These are phyloP conservation scores for Leccinum imitatum DNA, from an alignment of 768 basidiomycete species.

Conservation along the genomic window DNA sequence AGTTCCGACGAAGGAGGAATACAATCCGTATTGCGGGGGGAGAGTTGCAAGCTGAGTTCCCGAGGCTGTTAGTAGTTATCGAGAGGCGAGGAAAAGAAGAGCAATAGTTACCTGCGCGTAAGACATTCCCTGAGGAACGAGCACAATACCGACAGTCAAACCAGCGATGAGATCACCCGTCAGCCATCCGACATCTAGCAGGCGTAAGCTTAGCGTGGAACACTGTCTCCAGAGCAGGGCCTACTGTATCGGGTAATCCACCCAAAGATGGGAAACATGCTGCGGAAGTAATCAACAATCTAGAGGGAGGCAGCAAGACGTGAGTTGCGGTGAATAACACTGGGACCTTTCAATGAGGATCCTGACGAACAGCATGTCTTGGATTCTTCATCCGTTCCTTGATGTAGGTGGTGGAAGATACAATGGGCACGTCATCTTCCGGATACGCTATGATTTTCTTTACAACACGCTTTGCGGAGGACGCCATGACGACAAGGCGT, in stretches of 20 bases:
- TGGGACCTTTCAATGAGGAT: background rate
- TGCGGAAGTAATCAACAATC: background rate
- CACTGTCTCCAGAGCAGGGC: background rate
- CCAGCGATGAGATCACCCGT: background rate
- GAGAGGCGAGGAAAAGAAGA: background rate
- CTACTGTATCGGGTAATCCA: background rate
- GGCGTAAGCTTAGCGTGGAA: background rate
- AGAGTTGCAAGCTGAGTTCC: background rate
- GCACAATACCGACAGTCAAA: background rate
- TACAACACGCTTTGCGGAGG: background rate
- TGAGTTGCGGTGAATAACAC: background rate
- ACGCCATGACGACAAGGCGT: background rate
- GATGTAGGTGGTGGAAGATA: background rate
- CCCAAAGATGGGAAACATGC: background rate
- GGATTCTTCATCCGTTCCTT: background rate
- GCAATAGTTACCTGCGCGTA: background rate
- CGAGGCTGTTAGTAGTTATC: background rate
- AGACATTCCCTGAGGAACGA: background rate
- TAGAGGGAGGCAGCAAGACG: background rate
- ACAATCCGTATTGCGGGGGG: background rate
- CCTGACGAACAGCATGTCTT: background rate
- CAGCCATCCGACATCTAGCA: background rate
- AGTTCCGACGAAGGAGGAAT: background rate
- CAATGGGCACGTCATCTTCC: background rate
- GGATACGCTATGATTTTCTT: background rate